Percentiles rank a stretch among this genome's conserved stretches.
Evolutionary conservation across 2,329 filamentous ascomycete genomes (phyloP).

Genomic region (Shiraia bambusicola): DNA sequence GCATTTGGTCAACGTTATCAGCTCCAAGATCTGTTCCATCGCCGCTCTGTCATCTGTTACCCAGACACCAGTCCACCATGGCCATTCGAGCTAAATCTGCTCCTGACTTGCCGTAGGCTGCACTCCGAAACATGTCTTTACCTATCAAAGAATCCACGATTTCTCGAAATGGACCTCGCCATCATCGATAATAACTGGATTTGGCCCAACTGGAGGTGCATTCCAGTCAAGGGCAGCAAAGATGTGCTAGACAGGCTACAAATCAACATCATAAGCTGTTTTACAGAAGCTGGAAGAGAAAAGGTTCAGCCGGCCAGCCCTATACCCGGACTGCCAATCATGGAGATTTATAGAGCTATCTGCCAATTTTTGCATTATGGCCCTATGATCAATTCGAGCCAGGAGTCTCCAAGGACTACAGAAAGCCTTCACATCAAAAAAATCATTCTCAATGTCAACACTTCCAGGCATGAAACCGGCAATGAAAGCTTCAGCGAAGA

Average conservation of each 20-base stretch:
- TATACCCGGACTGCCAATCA: no score
- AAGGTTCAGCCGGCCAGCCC: no score
- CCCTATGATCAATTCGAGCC: background rate
- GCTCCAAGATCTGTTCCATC: background rate
- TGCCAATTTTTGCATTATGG: conserved; percentile 1
- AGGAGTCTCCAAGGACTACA: background rate
- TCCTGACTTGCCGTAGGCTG: conserved; percentile 6
- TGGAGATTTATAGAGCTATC: background rate
- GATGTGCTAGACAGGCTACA: conserved; percentile 6
- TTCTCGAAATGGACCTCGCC: conserved; percentile 11
- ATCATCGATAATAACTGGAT: conserved; percentile 18
- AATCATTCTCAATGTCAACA: conserved; percentile 10
- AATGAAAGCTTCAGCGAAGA: conserved; percentile 7
- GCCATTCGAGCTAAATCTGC: conserved; percentile 1
- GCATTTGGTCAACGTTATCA: conserved; percentile 5
- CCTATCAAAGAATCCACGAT: conserved; percentile 4
- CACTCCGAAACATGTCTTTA: conserved; percentile 7
- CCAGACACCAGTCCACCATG: background rate
- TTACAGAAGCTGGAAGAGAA: conserved; percentile 6
- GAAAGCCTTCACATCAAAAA: conserved; percentile 1
- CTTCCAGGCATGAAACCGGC: conserved; percentile 3
- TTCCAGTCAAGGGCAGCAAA: conserved; percentile 3
- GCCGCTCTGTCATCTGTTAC: conserved; percentile 6
- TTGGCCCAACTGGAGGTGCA: conserved; percentile 14
- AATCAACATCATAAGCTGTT: conserved; percentile 13